phyloP scores from a whole-genome alignment of 1,139 yeast species.

The Protomyces arabidopsidicola region DNA sequence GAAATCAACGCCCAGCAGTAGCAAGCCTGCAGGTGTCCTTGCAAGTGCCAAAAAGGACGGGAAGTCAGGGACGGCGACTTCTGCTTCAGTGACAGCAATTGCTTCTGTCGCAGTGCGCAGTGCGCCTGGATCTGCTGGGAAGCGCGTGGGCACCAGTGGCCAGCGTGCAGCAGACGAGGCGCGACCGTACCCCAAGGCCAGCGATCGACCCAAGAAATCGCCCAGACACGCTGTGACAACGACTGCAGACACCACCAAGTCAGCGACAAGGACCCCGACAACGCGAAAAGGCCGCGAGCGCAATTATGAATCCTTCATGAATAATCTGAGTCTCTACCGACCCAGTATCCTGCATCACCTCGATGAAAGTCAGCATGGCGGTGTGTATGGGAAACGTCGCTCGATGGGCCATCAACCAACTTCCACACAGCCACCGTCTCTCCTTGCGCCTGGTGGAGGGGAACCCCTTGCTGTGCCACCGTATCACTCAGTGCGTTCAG shows the following conservation, averaged over 20 bases:
- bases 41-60: neutral
- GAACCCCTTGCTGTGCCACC: neutral
- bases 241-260: neutral
- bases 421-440: neutral
- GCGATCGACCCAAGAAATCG: neutral
- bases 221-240: neutral
- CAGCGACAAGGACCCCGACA: neutral
- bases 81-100: neutral
- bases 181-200: neutral
- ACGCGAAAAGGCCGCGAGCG: neutral
- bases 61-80: neutral
- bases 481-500: neutral
- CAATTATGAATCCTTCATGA: neutral
- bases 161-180: neutral
- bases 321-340: neutral
- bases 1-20: neutral
- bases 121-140: neutral
- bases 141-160: neutral
- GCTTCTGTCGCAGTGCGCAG: neutral
- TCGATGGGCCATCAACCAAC: neutral
- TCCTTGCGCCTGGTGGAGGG: neutral
- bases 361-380: neutral
- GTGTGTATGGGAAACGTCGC: neutral
- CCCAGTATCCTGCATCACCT: neutral
- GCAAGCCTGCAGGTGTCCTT: neutral